Conservation (phyloP, 139 green algal genomes). For the Coccomyxa sp. region DNA sequence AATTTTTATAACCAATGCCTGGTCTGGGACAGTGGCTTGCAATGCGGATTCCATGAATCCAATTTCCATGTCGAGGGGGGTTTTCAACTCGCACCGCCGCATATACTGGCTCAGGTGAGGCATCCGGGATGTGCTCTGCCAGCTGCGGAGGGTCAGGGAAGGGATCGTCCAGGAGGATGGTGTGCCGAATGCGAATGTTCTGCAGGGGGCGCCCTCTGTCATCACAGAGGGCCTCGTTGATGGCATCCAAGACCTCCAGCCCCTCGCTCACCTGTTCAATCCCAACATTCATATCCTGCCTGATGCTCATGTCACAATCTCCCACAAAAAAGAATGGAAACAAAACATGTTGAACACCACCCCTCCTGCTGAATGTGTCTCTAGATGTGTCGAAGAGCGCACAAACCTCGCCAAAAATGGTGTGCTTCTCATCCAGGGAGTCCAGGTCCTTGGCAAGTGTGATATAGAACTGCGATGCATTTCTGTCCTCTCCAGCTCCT, state of each 20-base stretch:
- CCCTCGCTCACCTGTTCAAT: slow-evolving; percentile 76
- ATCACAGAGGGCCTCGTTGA: slow-evolving; percentile 91
- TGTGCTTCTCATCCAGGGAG: slow-evolving; percentile 91
- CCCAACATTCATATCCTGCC: background rate
- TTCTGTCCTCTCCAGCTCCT: slow-evolving; percentile 56
- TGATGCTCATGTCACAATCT: too few relatives aligned
- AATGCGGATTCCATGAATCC: too few relatives aligned
- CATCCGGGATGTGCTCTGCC: slow-evolving; percentile 74
- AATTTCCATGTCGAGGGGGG: too few relatives aligned
- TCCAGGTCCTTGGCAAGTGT: slow-evolving; percentile 64
- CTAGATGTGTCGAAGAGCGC: too few relatives aligned
- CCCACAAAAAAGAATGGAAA: too few relatives aligned
- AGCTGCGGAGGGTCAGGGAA: slow-evolving; percentile 83
- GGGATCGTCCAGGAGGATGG: slow-evolving; percentile 94
- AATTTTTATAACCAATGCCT: too few relatives aligned
- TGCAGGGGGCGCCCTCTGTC: slow-evolving; percentile 68
- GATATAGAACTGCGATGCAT: slow-evolving; percentile 94
- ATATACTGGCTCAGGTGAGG: slow-evolving; percentile 63
- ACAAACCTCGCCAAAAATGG: slow-evolving; percentile 81
- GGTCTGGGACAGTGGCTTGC: too few relatives aligned
- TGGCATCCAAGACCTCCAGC: slow-evolving; percentile 79
- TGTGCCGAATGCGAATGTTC: slow-evolving; percentile 95
- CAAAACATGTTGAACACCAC: too few relatives aligned
- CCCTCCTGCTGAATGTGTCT: too few relatives aligned
- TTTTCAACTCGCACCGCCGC: slow-evolving; percentile 26